Percentiles rank a stretch among this genome's conserved stretches.
phyloP scores from a whole-genome alignment of 108 stramenopile species.

The Cyclotella choctawhatcheeana region DNA sequence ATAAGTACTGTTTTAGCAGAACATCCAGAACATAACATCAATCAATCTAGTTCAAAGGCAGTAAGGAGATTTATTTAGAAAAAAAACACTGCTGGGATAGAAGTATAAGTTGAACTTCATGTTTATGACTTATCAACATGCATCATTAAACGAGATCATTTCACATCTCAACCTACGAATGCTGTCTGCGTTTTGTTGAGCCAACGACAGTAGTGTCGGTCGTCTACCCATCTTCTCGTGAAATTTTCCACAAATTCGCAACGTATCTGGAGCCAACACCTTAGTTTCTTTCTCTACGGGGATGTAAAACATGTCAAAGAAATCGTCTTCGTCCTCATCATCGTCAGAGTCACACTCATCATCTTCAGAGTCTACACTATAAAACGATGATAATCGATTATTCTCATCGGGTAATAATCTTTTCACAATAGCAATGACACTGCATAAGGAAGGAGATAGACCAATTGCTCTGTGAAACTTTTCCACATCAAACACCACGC shows the following conservation, averaged over 20 bases:
- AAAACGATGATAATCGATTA: slow-evolving; percentile 12
- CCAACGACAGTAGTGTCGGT: slow-evolving; percentile 2
- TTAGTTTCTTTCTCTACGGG: background rate
- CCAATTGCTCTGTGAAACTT: slow-evolving; percentile 38
- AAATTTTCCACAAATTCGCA: background rate
- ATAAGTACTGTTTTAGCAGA: no score
- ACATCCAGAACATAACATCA: no score
- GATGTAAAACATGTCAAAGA: slow-evolving; percentile 18
- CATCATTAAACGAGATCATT: no score
- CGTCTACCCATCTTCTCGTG: background rate
- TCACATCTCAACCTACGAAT: slow-evolving; percentile 12
- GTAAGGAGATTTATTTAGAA: no score
- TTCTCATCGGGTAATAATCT: slow-evolving; percentile 33
- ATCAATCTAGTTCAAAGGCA: no score
- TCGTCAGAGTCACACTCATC: slow-evolving; percentile 13
- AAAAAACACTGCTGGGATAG: no score
- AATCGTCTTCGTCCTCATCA: slow-evolving; percentile 13
- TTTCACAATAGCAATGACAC: slow-evolving; percentile 32
- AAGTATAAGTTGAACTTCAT: no score
- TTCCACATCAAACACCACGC: slow-evolving; percentile 30
- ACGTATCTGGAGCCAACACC: slow-evolving; percentile 3
- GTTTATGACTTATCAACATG: no score
- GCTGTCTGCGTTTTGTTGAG: background rate
- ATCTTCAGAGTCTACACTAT: slow-evolving; percentile 11
- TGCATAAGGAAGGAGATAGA: slow-evolving; percentile 23